Evolutionary conservation across 2,329 filamentous ascomycete genomes (phyloP), one percentile per base, ranked within the genome.

Genomic region (Colletotrichum sp.): DNA sequence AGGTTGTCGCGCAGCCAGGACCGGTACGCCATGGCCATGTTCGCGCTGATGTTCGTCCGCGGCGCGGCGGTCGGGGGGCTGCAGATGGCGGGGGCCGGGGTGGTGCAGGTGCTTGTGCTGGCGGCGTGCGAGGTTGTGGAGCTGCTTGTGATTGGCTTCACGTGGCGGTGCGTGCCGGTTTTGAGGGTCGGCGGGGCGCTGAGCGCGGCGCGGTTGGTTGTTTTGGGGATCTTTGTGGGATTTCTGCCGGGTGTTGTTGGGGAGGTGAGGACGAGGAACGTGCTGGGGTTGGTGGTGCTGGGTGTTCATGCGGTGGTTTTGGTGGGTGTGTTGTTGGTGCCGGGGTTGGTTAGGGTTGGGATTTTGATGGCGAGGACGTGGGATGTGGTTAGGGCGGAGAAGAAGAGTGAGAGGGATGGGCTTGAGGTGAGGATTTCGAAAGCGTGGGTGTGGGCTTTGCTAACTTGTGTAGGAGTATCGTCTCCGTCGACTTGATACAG

Each of bases 41-140:
- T 94, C 64, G 85, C 93, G 65, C 86, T 94, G 67, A 93, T 90
- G 18, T 89, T 93, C 79, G 86, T 93, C 72, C 90, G 93, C 13
- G 92, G 92, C 55, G 88, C 93, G 72, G 92, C 92, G 24, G 92
- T 94, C 78, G 93, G 93, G 26, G 93, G 92, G 9, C 88, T 94
- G 28, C 93, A 94, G 81, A 9, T 76, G 8, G 32, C 70, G 3
- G 77, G 75, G 3, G 92, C 70, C 1, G 77, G 76, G 4, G 92
- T 94, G 72, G 92, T 92, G 7, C 93, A 95, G 81, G 87, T 94
- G 63, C 90, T 94, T 52, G 85, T 94, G n/a, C 87, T 95, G 24
- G 92, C 92, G n/a, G 92, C 93, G 58, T 93, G 92, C 83, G 93
- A 95, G 84, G 90, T 94, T 75, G 90, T 94, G 52, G 86, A 92